These are phyloP conservation scores for Linnemannia hyalina DNA, from an alignment of 192 early-diverging fungal species.

Conservation along the genomic window DNA sequence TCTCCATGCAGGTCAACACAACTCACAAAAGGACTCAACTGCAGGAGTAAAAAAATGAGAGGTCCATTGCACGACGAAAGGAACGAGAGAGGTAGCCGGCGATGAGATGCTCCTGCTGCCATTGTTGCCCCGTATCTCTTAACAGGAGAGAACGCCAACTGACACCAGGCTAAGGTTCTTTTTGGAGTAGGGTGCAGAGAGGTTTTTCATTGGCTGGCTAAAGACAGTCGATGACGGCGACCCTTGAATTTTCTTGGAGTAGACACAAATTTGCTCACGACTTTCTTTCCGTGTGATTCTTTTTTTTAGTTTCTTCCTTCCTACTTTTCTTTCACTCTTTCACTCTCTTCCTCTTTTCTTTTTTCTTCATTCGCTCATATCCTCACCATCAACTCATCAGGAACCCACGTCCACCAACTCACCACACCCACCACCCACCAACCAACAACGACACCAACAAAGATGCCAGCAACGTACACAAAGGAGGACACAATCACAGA, in stretches of 20 bases:
- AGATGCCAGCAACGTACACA: constrained; percentile 13
- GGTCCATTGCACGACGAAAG: no score
- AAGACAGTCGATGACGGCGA: not conserved
- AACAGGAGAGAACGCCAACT: not conserved
- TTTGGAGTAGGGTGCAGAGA: not conserved
- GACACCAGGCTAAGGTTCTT: not conserved
- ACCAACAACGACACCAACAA: not conserved
- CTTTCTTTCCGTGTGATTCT: not conserved
- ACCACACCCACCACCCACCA: not conserved
- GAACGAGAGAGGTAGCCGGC: no score
- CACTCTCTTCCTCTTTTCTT: no score
- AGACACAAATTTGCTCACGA: not conserved
- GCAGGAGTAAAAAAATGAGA: no score
- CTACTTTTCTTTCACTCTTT: not conserved
- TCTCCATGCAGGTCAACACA: no score
- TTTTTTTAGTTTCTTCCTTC: not conserved
- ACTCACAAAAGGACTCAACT: no score
- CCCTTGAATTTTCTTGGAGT: not conserved
- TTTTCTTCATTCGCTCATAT: no score
- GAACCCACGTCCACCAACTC: not conserved
- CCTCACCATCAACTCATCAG: not conserved
- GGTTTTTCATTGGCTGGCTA: not conserved
- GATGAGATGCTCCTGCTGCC: no score
- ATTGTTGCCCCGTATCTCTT: not conserved
- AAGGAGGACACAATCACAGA: constrained; percentile 38